Evolutionary conservation across 1,284 basidiomycete species (phyloP).

Genomic region (Coriolopsis trogii): DNA sequence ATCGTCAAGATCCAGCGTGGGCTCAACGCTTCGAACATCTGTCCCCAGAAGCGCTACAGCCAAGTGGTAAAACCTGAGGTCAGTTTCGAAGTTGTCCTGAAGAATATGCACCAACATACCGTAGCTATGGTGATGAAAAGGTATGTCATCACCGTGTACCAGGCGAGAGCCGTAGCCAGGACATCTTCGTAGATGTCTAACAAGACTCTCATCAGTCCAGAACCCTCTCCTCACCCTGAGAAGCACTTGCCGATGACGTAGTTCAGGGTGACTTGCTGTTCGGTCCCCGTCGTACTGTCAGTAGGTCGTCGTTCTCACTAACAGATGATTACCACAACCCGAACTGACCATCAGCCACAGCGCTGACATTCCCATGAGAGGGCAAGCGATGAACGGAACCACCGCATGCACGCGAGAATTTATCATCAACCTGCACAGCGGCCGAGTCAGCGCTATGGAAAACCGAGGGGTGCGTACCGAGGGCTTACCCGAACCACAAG

Average conservation of each 20-base stretch:
- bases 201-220: too few species aligned
- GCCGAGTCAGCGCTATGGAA: neutral
- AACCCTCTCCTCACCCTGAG: too few species aligned
- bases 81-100: too few species aligned
- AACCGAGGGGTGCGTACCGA: neutral
- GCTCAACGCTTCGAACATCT: slow-evolving; percentile 5
- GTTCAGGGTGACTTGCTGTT: slow-evolving; percentile 10
- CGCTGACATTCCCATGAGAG: slow-evolving; percentile 5
- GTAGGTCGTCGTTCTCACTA: neutral
- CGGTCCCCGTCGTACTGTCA: neutral
- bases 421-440: slow-evolving; percentile 13
- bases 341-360: slow-evolving; percentile 15
- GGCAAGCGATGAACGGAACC: slow-evolving; percentile 9
- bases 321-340: too few species aligned
- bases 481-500: slow-evolving; percentile 21
- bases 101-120: too few species aligned
- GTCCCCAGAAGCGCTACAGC: slow-evolving; percentile 6
- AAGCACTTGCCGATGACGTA: slow-evolving; percentile 15
- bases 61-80: too few species aligned
- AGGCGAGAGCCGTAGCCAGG: neutral
- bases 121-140: neutral
- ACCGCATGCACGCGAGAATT: slow-evolving; percentile 7
- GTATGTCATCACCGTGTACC: neutral
- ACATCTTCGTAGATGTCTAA: slow-evolving; percentile 3
- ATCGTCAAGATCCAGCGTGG: slow-evolving; percentile 13